Conservation (phyloP, 208 protist species). For the Phytomonas francai region DNA sequence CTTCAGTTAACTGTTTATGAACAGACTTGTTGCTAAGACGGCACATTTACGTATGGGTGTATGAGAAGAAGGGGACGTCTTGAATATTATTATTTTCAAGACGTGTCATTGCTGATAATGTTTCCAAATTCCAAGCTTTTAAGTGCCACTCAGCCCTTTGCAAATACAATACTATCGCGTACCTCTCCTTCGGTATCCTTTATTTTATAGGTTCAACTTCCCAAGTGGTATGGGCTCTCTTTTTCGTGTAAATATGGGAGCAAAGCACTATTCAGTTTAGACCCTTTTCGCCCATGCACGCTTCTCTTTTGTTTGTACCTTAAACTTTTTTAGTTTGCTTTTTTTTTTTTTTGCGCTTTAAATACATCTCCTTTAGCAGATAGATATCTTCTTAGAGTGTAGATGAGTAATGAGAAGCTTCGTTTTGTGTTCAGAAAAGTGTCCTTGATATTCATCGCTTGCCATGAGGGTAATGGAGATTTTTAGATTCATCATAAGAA, state of each 20-base stretch:
- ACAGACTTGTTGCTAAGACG: neutral
- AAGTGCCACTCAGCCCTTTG: neutral
- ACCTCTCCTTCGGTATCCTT: slow-evolving; percentile 2
- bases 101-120: neutral
- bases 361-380: slow-evolving; percentile 3
- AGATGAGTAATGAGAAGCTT: neutral
- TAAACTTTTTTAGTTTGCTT: slow-evolving; percentile 16
- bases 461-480: neutral
- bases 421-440: neutral
- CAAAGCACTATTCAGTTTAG: neutral
- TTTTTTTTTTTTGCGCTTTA: slow-evolving; percentile 7
- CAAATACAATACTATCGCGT: slow-evolving; percentile 3
- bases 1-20: neutral
- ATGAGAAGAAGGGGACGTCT: slow-evolving; percentile 7
- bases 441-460: neutral
- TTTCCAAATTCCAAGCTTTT: neutral
- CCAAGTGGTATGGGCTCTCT: neutral
- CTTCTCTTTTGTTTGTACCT: slow-evolving; percentile 6
- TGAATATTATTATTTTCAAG: neutral
- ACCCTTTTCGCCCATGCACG: neutral
- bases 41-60: slow-evolving; percentile 8
- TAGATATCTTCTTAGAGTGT: slow-evolving; percentile 1
- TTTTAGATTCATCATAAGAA: slow-evolving; percentile 5
- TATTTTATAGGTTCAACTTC: slow-evolving; percentile 4
- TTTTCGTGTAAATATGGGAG: neutral